Percentiles rank a stretch among this genome's conserved stretches.
Conservation (phyloP, 2,329 filamentous ascomycete species). For the Penicillium occitanis region DNA sequence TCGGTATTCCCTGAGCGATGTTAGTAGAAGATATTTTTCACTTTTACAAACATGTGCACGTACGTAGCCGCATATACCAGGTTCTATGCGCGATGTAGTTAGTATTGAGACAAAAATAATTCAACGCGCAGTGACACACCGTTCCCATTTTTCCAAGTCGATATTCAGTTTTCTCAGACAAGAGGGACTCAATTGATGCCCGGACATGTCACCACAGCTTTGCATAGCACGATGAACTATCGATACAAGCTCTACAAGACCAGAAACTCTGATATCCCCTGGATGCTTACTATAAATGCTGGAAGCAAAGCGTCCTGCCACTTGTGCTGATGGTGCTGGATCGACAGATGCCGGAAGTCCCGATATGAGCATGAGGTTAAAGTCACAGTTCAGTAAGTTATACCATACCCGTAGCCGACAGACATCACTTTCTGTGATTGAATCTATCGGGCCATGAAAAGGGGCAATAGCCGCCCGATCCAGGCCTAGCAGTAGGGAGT, state of each 20-base stretch:
- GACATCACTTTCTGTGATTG: constrained; percentile 23
- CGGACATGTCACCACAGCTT: constrained; percentile 25
- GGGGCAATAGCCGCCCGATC: constrained; percentile 22
- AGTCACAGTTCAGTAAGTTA: constrained; percentile 28
- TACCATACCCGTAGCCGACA: constrained; percentile 25
- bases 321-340: constrained; percentile 22
- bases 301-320: constrained; percentile 23
- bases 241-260: constrained; percentile 26
- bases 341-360: constrained; percentile 27
- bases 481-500: constrained; percentile 25
- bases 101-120: too few relatives aligned
- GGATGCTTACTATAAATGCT: constrained; percentile 23
- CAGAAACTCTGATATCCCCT: constrained; percentile 25
- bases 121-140: constrained; percentile 15
- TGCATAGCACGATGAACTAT: constrained; percentile 25
- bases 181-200: constrained; percentile 22
- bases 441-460: constrained; percentile 17
- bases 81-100: neutral
- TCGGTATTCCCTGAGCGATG: constrained; percentile 20
- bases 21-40: neutral
- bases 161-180: constrained; percentile 23
- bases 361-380: constrained; percentile 28
- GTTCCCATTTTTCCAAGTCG: constrained; percentile 28
- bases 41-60: neutral
- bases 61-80: constrained; percentile 10